phyloP scores from a whole-genome alignment of 768 basidiomycete species.

The Russula abietina region DNA sequence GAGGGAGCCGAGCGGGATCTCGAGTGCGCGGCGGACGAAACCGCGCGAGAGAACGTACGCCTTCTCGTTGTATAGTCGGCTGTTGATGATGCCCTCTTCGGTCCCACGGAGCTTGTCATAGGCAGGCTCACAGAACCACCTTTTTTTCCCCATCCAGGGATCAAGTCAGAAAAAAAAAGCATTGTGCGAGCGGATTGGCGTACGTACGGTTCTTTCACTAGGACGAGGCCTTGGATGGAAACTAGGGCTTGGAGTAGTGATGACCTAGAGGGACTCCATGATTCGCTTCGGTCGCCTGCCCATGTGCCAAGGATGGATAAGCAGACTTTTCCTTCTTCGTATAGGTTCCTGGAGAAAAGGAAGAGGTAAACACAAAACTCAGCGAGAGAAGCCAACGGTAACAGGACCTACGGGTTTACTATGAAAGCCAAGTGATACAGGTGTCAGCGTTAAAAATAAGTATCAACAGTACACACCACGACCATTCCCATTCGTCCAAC shows the following conservation, averaged over 20 bases:
- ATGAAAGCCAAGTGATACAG: not conserved
- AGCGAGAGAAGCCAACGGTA: not conserved
- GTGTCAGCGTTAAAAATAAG: not conserved
- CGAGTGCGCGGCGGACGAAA: constrained; percentile 85
- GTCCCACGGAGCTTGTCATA: constrained; percentile 91
- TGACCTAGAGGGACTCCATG: constrained; percentile 79
- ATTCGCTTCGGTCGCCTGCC: constrained; percentile 83
- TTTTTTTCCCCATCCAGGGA: constrained; percentile 27
- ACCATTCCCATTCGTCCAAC: constrained; percentile 93
- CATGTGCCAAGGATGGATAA: constrained; percentile 88
- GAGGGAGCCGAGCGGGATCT: constrained; percentile 66
- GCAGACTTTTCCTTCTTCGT: constrained; percentile 94
- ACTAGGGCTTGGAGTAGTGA: constrained; percentile 89
- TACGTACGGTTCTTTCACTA: constrained; percentile 87
- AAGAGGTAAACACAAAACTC: not conserved
- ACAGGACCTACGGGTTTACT: constrained; percentile 72
- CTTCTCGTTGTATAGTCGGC: constrained; percentile 89
- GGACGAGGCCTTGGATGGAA: constrained; percentile 88
- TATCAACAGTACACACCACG: constrained; percentile 46
- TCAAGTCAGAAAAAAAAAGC: constrained; percentile 8
- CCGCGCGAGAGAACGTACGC: constrained; percentile 86
- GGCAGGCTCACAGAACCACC: constrained; percentile 89
- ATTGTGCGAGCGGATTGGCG: not conserved
- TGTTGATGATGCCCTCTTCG: constrained; percentile 83
- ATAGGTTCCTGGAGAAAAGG: constrained; percentile 57